phyloP scores from a whole-genome alignment of 2,329 filamentous ascomycete species.

The Scytalidium sp. region DNA sequence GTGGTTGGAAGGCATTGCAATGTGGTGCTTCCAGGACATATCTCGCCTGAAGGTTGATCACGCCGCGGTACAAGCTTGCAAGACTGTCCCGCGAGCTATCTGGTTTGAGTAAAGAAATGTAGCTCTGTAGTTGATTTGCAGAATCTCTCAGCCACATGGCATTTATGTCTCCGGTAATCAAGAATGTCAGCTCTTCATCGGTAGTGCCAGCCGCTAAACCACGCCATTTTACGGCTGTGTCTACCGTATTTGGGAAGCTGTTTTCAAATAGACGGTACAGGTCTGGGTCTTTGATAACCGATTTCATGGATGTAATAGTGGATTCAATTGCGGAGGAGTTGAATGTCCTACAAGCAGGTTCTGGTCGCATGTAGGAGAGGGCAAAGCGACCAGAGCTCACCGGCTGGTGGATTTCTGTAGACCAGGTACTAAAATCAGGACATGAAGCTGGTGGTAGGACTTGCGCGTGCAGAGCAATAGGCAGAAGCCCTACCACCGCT shows the following conservation, averaged over 20 bases:
- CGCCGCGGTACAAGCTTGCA: conserved; percentile 64
- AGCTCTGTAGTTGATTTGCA: conserved; percentile 70
- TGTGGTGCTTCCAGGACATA: conserved; percentile 71
- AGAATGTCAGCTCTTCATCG: conserved; percentile 60
- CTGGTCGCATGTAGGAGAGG: conserved; percentile 79
- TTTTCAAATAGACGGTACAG: conserved; percentile 70
- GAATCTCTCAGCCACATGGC: conserved; percentile 92
- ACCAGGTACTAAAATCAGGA: conserved; percentile 64
- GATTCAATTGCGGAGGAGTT: conserved; percentile 73
- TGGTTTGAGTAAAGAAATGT: conserved; percentile 57
- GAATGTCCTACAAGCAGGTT: conserved; percentile 75
- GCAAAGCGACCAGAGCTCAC: conserved; percentile 73
- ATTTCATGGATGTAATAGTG: conserved; percentile 67
- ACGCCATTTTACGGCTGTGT: conserved; percentile 69
- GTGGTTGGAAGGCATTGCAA: conserved; percentile 90
- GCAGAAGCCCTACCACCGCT: conserved; percentile 2
- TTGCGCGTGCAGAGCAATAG: conserved; percentile 11
- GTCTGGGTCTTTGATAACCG: conserved; percentile 72
- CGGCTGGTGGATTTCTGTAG: conserved; percentile 60
- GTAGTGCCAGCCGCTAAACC: conserved; percentile 54
- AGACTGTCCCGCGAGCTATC: conserved; percentile 54
- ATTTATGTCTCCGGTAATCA: conserved; percentile 62
- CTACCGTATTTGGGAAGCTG: conserved; percentile 71
- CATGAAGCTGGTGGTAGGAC: conserved; percentile 34
- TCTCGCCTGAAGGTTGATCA: conserved; percentile 69